Percentiles rank a stretch among this genome's conserved stretches.
phyloP scores from a whole-genome alignment of 2,329 filamentous ascomycete species.

The Cladophialophora exuberans region DNA sequence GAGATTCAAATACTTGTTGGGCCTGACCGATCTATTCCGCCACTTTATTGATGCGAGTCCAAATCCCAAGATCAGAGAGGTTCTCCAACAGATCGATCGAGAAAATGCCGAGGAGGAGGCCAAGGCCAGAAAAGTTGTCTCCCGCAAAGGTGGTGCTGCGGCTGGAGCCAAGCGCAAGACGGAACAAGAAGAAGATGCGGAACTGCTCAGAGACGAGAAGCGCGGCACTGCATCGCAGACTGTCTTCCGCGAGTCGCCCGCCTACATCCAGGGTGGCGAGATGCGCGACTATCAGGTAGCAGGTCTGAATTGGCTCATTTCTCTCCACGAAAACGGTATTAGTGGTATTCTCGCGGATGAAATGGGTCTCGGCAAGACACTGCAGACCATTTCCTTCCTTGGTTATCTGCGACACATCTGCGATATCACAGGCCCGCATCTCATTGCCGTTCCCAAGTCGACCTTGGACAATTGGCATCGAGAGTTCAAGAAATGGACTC shows the following conservation, averaged over 20 bases:
- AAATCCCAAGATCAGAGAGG: constrained; percentile 89
- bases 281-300: constrained; percentile 98
- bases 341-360: constrained; percentile 97
- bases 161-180: constrained; percentile 81
- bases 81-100: constrained; percentile 91
- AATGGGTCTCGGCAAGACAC: constrained; percentile 97
- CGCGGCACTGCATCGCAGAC: constrained; percentile 82
- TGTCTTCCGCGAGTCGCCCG: constrained; percentile 89
- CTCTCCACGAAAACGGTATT: constrained; percentile 96
- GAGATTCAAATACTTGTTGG: constrained; percentile 90
- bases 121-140: constrained; percentile 71
- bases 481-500: constrained; percentile 92
- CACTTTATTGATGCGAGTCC: constrained; percentile 99
- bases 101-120: constrained; percentile 77
- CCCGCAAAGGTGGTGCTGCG: constrained; percentile 78
- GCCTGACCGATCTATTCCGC: constrained; percentile 93
- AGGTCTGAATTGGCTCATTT: constrained; percentile 96
- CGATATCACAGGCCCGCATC: constrained; percentile 85
- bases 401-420: constrained; percentile 92
- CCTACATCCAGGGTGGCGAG: constrained; percentile 78
- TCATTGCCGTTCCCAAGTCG: constrained; percentile 92
- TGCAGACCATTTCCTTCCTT: constrained; percentile 96
- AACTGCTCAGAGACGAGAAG: constrained; percentile 83
- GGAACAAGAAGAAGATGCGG: constrained; percentile 96
- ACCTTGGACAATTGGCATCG: constrained; percentile 98